Evolutionary conservation across 169 alveolate species (phyloP).

Genomic region (Plasmodium berghei): DNA sequence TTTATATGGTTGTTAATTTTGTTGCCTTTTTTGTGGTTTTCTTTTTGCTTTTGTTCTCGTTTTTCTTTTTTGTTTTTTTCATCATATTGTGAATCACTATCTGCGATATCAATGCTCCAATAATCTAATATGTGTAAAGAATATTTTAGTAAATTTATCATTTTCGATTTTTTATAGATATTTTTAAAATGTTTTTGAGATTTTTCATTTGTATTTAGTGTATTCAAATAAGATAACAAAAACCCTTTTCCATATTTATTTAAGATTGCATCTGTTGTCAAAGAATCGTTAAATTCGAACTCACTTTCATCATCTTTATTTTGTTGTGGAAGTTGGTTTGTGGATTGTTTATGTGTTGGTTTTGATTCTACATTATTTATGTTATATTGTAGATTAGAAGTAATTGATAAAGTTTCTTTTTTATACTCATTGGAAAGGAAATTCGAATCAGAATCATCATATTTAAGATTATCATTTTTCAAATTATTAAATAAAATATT

Average conservation of each 20-base stretch:
- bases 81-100: background rate
- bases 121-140: constrained; percentile 17
- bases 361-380: background rate
- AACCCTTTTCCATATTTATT: constrained; percentile 64
- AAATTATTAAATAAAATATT: too few species aligned
- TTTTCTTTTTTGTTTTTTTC: background rate
- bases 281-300: constrained; percentile 21
- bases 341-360: background rate
- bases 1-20: too few species aligned
- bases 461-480: too few species aligned
- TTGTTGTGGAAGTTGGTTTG: background rate
- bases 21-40: background rate
- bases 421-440: too few species aligned
- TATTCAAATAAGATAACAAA: constrained; percentile 26
- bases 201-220: background rate
- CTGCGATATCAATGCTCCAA: constrained; percentile 25
- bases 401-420: too few species aligned
- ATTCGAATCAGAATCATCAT: too few species aligned
- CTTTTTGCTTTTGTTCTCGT: too few species aligned
- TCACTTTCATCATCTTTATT: constrained; percentile 13
- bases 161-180: constrained; percentile 29
- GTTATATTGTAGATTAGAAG: too few species aligned
- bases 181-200: constrained; percentile 16
- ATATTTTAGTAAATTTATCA: constrained; percentile 39
- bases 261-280: constrained; percentile 2